phyloP scores from a whole-genome alignment of 2,329 filamentous ascomycete genomes.

The Fusarium sp. region DNA sequence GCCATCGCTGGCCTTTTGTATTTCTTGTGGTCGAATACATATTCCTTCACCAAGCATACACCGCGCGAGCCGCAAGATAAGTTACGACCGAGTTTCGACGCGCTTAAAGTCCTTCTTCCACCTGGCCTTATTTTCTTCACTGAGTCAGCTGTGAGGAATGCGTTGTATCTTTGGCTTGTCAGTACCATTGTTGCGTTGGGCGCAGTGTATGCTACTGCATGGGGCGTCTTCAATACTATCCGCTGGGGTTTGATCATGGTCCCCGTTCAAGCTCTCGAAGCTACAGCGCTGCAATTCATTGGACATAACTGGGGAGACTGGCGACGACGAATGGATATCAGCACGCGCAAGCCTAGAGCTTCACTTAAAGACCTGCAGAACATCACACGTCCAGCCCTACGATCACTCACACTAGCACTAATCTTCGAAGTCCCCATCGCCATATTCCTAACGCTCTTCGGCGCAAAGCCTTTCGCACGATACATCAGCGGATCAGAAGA shows the following conservation, averaged over 20 bases:
- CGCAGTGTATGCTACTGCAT: conserved; percentile 74
- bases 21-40: conserved; percentile 62
- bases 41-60: conserved; percentile 14
- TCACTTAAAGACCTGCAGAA: conserved; percentile 34
- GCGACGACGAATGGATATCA: conserved; percentile 48
- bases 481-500: conserved; percentile 68
- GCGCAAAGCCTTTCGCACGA: conserved; percentile 68
- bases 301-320: conserved; percentile 73
- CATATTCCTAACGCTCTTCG: conserved; percentile 69
- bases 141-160: conserved; percentile 75
- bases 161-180: conserved; percentile 77
- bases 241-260: conserved; percentile 81
- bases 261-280: conserved; percentile 74
- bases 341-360: conserved; percentile 30
- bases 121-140: conserved; percentile 70
- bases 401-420: conserved; percentile 65
- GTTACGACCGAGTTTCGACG: conserved; percentile 52
- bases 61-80: background rate
- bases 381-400: conserved; percentile 64
- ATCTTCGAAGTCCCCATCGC: conserved; percentile 70
- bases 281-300: conserved; percentile 72
- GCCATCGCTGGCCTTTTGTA: conserved; percentile 68
- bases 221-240: conserved; percentile 80
- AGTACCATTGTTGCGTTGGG: conserved; percentile 72
- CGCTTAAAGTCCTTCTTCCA: conserved; percentile 62